Conservation (phyloP, 1,284 basidiomycete species). For the Sanghuangporus weigelae region DNA sequence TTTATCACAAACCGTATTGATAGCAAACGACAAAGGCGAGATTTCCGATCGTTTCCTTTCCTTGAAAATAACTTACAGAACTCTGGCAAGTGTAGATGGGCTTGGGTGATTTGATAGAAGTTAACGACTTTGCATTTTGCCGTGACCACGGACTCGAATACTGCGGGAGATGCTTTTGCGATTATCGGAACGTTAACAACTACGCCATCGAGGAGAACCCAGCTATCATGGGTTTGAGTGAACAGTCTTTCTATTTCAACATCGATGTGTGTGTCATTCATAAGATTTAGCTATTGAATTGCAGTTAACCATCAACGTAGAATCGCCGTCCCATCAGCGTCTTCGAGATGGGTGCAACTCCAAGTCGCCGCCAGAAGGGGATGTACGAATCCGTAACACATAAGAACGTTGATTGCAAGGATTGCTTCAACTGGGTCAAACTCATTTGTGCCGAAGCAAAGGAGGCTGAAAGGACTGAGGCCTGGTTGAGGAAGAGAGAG, state of each 20-base stretch:
- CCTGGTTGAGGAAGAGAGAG: conserved; percentile 4
- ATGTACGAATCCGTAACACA: neutral
- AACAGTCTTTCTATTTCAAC: neutral
- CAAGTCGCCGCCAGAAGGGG: neutral
- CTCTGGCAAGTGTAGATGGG: neutral
- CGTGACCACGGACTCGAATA: conserved; percentile 4
- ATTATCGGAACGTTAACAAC: conserved; percentile 2
- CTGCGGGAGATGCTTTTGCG: neutral
- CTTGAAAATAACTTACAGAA: neutral
- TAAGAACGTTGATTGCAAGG: neutral
- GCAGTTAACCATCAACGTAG: neutral
- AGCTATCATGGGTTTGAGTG: neutral
- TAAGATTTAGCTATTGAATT: neutral
- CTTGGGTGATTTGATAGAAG: neutral
- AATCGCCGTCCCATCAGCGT: neutral
- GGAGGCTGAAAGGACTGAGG: neutral
- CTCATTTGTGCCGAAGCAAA: neutral
- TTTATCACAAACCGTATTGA: neutral
- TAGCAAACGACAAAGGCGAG: neutral
- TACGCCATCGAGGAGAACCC: neutral
- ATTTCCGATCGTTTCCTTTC: neutral
- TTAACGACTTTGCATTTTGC: conserved; percentile 7
- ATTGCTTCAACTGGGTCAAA: conserved; percentile 4
- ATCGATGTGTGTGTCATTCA: neutral
- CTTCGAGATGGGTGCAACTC: neutral